Conservation (phyloP, 371 early-diverging fungal species). For the Lichtheimia ramosa region DNA sequence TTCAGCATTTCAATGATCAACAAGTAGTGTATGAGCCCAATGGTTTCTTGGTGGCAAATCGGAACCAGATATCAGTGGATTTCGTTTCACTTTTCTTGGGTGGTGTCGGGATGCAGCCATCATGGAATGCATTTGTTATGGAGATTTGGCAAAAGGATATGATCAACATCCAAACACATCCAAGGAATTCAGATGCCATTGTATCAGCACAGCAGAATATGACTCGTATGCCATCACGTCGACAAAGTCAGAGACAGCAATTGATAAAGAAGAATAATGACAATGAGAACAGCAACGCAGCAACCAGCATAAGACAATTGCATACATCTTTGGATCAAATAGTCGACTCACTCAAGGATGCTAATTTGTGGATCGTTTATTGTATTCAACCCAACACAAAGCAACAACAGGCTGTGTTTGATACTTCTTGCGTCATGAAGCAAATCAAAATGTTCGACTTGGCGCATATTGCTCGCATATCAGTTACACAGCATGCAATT, state of each 20-base stretch:
- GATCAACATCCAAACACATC: slow-evolving; percentile 43
- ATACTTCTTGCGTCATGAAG: slow-evolving; percentile 54
- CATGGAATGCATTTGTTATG: slow-evolving; percentile 49
- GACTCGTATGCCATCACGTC: slow-evolving; percentile 46
- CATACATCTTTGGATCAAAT: slow-evolving; percentile 76
- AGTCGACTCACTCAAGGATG: slow-evolving; percentile 75
- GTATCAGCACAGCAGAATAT: slow-evolving; percentile 57
- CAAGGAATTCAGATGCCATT: slow-evolving; percentile 48
- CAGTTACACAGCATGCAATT: slow-evolving; percentile 52
- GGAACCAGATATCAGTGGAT: slow-evolving; percentile 73
- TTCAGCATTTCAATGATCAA: slow-evolving; percentile 74
- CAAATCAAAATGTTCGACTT: slow-evolving; percentile 62
- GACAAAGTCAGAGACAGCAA: slow-evolving; percentile 22
- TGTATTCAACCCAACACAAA: slow-evolving; percentile 76
- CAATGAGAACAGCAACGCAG: not conserved
- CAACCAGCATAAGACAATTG: slow-evolving; percentile 25
- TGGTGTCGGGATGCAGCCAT: slow-evolving; percentile 47
- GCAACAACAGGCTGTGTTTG: slow-evolving; percentile 51
- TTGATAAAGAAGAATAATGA: slow-evolving; percentile 2
- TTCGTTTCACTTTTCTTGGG: slow-evolving; percentile 81
- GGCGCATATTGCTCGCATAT: slow-evolving; percentile 46
- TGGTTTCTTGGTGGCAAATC: slow-evolving; percentile 76
- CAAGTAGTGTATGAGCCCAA: slow-evolving; percentile 73
- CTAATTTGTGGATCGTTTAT: slow-evolving; percentile 83
- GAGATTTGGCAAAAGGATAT: slow-evolving; percentile 32